Evolutionary conservation across 768 basidiomycete species (phyloP), one percentile per base, ranked within the genome.

Genomic region (Mycena leptocephala): DNA sequence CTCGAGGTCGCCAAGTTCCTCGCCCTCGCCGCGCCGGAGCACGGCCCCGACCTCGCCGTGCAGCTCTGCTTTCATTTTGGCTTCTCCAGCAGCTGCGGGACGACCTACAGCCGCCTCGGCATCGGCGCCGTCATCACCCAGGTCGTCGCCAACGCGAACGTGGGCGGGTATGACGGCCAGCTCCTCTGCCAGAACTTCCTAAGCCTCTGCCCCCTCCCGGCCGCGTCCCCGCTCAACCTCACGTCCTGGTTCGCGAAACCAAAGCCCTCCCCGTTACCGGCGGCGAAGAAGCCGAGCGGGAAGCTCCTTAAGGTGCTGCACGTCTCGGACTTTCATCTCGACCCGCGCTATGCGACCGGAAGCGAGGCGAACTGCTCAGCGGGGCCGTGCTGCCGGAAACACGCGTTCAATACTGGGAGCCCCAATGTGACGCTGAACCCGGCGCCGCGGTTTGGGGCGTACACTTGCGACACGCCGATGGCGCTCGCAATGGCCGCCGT

Each of bases 281-380:
- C 86, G 11, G 87, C 88, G 0, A 93, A 88, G 81, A 87, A 88
- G 81, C 88, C 89, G 20, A 94, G 91, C 55, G 94, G 94, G 16
- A 83, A 94, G 79, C 87, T 91, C 43, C 84, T 95, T 53, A 95
- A 94, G 81, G 92, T 95, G 0, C 83, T 96, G 72, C 95, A 95
- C 81, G 70, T 96, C n/a, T 94, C 94, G 1, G 95, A 95, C 80
- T 87, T 94, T 71, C 95, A 95, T 81, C 84, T 96, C 64, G 95
- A 95, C 82, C 92, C 94, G 46, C 89, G 94, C 28, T 95, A 90
- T 79, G 88, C 92, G 30, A 95, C 90, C 28, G 92, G 93, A 26
- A 85, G 93, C 2, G 94, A 95, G 84, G 93, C 92, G 13, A 94
- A 95, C 79, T 95, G 95, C 81, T 92, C 92, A 51, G 86, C 88